Percentiles rank a stretch among this genome's conserved stretches.
Evolutionary conservation across 2,329 filamentous ascomycete species (phyloP).

Genomic region (Drechslera avenae): DNA sequence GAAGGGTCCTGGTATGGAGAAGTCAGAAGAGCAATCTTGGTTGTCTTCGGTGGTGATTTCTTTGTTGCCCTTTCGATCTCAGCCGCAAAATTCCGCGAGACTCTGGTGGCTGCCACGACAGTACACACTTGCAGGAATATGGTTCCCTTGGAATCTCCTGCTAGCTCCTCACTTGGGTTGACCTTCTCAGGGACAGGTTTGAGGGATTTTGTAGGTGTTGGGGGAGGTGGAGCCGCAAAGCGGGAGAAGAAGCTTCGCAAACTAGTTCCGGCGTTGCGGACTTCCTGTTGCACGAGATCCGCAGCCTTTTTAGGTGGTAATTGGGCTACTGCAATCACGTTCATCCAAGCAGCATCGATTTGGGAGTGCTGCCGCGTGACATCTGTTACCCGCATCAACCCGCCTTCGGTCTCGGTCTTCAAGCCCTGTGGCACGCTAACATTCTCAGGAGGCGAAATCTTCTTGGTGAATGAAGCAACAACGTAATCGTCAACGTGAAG

Average conservation of each 20-base stretch:
- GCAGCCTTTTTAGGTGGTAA: conserved; percentile 51
- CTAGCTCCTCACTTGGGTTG: conserved; percentile 65
- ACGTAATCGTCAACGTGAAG: conserved; percentile 89
- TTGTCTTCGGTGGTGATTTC: conserved; percentile 89
- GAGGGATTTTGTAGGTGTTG: conserved; percentile 24
- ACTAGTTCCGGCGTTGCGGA: conserved; percentile 42
- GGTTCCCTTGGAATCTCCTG: conserved; percentile 71
- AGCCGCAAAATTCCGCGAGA: conserved; percentile 72
- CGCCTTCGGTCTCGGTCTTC: conserved; percentile 81
- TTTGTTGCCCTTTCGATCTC: conserved; percentile 96
- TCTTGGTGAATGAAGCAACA: conserved; percentile 79
- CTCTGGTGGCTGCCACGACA: conserved; percentile 77
- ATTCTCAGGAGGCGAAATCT: conserved; percentile 75
- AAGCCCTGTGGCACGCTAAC: conserved; percentile 78
- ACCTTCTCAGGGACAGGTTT: conserved; percentile 29
- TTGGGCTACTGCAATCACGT: conserved; percentile 81
- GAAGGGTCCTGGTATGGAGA: conserved; percentile 85
- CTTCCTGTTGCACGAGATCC: conserved; percentile 43
- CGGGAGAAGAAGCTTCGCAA: conserved; percentile 50
- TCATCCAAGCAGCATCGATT: conserved; percentile 90
- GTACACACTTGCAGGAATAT: conserved; percentile 91
- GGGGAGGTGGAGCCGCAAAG: conserved; percentile 36
- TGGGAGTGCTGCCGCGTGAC: conserved; percentile 87
- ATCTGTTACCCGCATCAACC: conserved; percentile 82
- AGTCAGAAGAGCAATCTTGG: conserved; percentile 84